These are phyloP conservation scores for Gamsiella multidivaricata DNA, from an alignment of 192 early-diverging fungal genomes.

Conservation along the genomic window DNA sequence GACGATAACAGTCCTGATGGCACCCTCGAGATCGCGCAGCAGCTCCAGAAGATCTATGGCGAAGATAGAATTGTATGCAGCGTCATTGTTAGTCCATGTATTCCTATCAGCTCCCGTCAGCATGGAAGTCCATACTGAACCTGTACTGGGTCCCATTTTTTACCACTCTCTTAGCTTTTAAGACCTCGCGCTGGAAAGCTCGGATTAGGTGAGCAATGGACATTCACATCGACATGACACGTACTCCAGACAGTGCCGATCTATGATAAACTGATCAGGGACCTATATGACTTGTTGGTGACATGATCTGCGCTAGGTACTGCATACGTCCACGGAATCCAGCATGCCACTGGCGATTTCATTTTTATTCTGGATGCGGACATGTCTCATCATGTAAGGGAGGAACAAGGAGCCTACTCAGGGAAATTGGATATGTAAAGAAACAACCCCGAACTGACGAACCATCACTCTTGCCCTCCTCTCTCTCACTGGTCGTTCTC, in stretches of 20 bases:
- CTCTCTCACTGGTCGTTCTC: too few species aligned
- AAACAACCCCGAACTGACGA: too few species aligned
- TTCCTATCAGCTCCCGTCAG: too few species aligned
- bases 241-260: too few species aligned
- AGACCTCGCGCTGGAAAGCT: constrained; percentile 96
- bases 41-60: constrained; percentile 88
- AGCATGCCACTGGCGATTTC: constrained; percentile 94
- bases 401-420: too few species aligned
- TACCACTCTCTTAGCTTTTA: constrained; percentile 66
- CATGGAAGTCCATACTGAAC: too few species aligned
- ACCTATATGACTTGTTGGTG: background rate
- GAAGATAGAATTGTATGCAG: constrained; percentile 82
- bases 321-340: constrained; percentile 94
- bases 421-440: too few species aligned
- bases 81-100: too few species aligned
- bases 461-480: too few species aligned
- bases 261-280: background rate
- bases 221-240: too few species aligned
- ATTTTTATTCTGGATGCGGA: constrained; percentile 99
- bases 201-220: constrained; percentile 71
- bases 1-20: constrained; percentile 97
- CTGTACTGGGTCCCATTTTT: too few species aligned
- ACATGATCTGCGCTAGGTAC: constrained; percentile 65
- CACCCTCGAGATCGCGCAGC: constrained; percentile 92
- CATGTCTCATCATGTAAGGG: constrained; percentile 94